A percentile compares a stretch with the other conserved stretches of the same genome.
These are phyloP conservation scores for Leersia perrieri DNA, from an alignment of 176 grass and related monocot genomes.

Conservation along the genomic window DNA sequence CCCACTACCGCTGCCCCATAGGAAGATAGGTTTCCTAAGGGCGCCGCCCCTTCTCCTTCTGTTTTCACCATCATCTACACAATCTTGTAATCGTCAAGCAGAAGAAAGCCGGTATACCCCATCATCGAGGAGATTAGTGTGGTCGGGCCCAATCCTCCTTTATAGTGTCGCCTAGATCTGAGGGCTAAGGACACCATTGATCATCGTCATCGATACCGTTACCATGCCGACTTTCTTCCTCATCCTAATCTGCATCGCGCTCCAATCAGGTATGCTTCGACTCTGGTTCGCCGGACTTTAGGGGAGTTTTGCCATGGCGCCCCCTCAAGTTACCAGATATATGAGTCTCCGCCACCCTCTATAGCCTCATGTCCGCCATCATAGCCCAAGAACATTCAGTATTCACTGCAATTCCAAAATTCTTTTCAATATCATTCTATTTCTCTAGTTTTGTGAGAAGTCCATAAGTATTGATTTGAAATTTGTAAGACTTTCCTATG, in stretches of 20 bases:
- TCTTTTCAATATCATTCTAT: not conserved
- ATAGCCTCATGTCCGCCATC: too few relatives aligned
- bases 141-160: too few relatives aligned
- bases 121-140: too few relatives aligned
- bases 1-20: too few relatives aligned
- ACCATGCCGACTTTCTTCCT: not conserved
- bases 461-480: not conserved
- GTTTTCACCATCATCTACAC: too few relatives aligned
- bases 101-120: too few relatives aligned
- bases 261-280: not conserved
- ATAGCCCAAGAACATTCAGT: too few relatives aligned
- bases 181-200: not conserved
- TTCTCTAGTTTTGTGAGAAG: not conserved
- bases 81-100: too few relatives aligned
- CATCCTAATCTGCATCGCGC: not conserved
- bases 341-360: too few relatives aligned
- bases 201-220: not conserved
- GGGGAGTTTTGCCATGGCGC: too few relatives aligned
- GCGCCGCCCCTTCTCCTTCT: rapidly evolving
- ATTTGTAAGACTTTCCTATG: not conserved
- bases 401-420: not conserved
- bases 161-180: too few relatives aligned
- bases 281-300: not conserved
- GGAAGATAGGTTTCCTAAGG: not conserved
- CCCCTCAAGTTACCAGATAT: too few relatives aligned